Evolutionary conservation across 176 grass and related monocot species (phyloP), one percentile per base, ranked within the genome.

Genomic region (Rhipidocladum racemiflorum): DNA sequence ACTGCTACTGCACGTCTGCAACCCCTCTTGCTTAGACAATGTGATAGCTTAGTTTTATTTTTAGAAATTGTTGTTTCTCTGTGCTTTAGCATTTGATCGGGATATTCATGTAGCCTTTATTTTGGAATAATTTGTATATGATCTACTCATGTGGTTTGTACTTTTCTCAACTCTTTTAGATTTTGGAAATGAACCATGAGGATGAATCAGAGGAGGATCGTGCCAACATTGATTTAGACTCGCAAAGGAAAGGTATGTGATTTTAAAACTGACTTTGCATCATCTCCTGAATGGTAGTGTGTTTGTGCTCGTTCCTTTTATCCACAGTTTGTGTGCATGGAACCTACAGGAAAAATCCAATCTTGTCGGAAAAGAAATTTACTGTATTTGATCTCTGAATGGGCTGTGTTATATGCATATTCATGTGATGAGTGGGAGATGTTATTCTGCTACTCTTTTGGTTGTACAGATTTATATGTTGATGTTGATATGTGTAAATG

Each of bases 141-240:
- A 18, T 85, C 20, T 59, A 68, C 10, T 38, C 32, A 42, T 39
- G 64, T 40, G 68, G 72, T 69, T 74, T 60, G 9, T 80, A 18
- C 18, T 54, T 85, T 62, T 23, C 17, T 85, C 51, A 49, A 84
- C 23, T 80, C 9, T 57, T 81, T 53, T n/a, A 97, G 94, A 94
- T 97, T 69, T 79, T 97, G 79, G 94, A 97, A 51, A 97, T 97
- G 85, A 97, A 97, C 83, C 91, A 91, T 34, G 94, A 97, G 74
- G 94, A 97, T 75, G 94, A 94, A 77, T 89, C 89, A 49, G 87
- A 94, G 51, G 94, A 92, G 77, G 91, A 94, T 88, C 87, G 91
- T 91, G 91, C 94, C 61, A 97, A 97, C 74, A 88, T 97, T 65
- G 94, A 94, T 85, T 74, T 94, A 39, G 94, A 94, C 68, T 97